A percentile compares a stretch with the other conserved stretches of the same genome.
Conservation (phyloP, 176 grass and related monocot genomes). For the Ensete glaucum region DNA sequence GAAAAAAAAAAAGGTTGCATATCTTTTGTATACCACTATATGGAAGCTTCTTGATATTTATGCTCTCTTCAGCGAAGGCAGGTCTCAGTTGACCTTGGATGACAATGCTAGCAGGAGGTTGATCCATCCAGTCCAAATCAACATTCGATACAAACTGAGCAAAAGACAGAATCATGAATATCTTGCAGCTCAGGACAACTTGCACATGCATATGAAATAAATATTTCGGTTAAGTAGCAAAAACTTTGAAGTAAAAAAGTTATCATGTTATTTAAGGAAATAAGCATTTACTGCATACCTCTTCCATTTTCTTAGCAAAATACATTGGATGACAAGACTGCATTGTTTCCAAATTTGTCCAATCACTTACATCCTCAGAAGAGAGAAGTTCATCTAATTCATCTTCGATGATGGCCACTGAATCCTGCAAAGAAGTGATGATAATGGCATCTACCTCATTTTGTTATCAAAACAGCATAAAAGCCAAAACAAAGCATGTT, state of each 20-base stretch:
- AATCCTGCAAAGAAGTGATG: slow-evolving; percentile 34
- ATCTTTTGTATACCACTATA: slow-evolving; percentile 24
- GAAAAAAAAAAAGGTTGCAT: neutral
- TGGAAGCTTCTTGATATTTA: slow-evolving; percentile 44
- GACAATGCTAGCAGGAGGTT: slow-evolving; percentile 67
- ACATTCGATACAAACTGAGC: slow-evolving; percentile 37
- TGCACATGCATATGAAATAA: neutral
- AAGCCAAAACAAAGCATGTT: neutral
- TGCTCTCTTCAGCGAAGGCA: slow-evolving; percentile 66
- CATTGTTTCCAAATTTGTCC: slow-evolving; percentile 82
- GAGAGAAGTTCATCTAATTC: slow-evolving; percentile 21
- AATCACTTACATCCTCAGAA: slow-evolving; percentile 36
- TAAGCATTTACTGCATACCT: slow-evolving; percentile 29
- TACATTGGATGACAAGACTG: slow-evolving; percentile 63
- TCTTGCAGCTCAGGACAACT: neutral
- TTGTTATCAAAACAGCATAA: neutral
- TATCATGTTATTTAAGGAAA: neutral
- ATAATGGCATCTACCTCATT: slow-evolving; percentile 6
- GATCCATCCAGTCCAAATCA: slow-evolving; percentile 77
- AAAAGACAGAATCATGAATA: slow-evolving; percentile 6
- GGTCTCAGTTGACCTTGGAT: slow-evolving; percentile 73
- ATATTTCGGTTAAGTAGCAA: neutral
- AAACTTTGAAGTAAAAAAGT: neutral
- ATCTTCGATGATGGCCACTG: slow-evolving; percentile 31
- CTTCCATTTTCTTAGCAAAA: slow-evolving; percentile 69